A percentile compares a stretch with the other conserved stretches of the same genome.
Evolutionary conservation across 2,329 filamentous ascomycete genomes (phyloP).

Genomic region (Aspergillus ochraceoroseus): DNA sequence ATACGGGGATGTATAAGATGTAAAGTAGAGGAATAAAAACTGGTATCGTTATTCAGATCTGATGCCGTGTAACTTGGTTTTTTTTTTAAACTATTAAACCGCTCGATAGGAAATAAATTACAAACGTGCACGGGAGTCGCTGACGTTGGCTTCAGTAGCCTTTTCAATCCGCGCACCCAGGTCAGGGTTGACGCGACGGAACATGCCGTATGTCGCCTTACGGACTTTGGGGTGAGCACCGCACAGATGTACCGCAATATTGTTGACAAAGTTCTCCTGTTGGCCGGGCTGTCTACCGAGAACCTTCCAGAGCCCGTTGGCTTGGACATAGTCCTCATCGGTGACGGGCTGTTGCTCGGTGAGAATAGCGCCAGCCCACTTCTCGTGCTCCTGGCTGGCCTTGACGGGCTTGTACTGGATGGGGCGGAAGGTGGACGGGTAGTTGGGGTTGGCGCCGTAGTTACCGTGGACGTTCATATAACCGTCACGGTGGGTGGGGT

Average conservation of each 20-base stretch:
- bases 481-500: slow-evolving; percentile 69
- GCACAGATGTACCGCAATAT: slow-evolving; percentile 55
- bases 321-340: slow-evolving; percentile 45
- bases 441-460: slow-evolving; percentile 56
- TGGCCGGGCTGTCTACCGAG: slow-evolving; percentile 49
- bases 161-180: slow-evolving; percentile 52
- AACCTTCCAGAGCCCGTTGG: slow-evolving; percentile 43
- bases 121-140: slow-evolving; percentile 25
- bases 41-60: slow-evolving; percentile 2
- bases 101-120: slow-evolving; percentile 24
- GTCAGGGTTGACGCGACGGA: slow-evolving; percentile 51
- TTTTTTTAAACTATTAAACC: too few relatives aligned
- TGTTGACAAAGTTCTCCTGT: slow-evolving; percentile 58
- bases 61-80: too few relatives aligned
- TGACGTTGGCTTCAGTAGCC: slow-evolving; percentile 46
- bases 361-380: slow-evolving; percentile 41
- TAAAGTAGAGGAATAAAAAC: too few relatives aligned
- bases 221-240: slow-evolving; percentile 53
- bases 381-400: slow-evolving; percentile 43
- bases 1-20: too few relatives aligned
- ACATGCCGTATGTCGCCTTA: slow-evolving; percentile 58
- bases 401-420: slow-evolving; percentile 39
- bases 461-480: slow-evolving; percentile 63
- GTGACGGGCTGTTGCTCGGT: slow-evolving; percentile 42
- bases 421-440: slow-evolving; percentile 43